Conservation (phyloP, 2,329 filamentous ascomycete genomes). For the Shiraia bambusicola region DNA sequence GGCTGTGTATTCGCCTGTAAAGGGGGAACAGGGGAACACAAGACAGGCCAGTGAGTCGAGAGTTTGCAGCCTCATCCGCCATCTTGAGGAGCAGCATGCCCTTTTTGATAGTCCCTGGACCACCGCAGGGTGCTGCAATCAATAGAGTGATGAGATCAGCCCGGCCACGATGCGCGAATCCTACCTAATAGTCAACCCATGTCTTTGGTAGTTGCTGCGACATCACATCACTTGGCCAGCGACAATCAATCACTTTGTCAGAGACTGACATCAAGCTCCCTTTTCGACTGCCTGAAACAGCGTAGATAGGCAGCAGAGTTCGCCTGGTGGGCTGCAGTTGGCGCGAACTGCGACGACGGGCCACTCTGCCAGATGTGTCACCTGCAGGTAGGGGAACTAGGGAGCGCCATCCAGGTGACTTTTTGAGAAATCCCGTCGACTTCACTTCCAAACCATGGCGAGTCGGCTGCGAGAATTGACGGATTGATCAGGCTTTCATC, state of each 20-base stretch:
- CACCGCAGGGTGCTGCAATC: neutral
- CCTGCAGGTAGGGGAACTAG: neutral
- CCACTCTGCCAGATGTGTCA: neutral
- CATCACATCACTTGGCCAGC: conserved; percentile 4
- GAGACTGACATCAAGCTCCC: neutral
- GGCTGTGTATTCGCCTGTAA: conserved; percentile 2
- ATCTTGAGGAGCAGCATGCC: no score
- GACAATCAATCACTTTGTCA: neutral
- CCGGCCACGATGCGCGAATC: conserved; percentile 15
- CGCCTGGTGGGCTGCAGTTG: no score
- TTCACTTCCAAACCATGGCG: neutral
- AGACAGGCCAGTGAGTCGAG: no score
- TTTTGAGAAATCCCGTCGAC: neutral
- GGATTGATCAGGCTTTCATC: neutral
- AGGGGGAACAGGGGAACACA: no score
- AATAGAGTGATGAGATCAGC: conserved; percentile 33
- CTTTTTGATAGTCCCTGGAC: no score
- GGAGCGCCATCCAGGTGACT: conserved; percentile 1
- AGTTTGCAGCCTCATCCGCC: no score
- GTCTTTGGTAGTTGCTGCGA: conserved; percentile 5
- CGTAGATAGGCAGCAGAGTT: conserved; percentile 5
- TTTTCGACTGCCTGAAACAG: conserved; percentile 7
- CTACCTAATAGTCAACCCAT: conserved; percentile 1
- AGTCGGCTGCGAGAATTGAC: neutral
- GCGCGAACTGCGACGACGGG: no score